Conservation (phyloP, 768 basidiomycete genomes). For the Trametes cinnabarina region DNA sequence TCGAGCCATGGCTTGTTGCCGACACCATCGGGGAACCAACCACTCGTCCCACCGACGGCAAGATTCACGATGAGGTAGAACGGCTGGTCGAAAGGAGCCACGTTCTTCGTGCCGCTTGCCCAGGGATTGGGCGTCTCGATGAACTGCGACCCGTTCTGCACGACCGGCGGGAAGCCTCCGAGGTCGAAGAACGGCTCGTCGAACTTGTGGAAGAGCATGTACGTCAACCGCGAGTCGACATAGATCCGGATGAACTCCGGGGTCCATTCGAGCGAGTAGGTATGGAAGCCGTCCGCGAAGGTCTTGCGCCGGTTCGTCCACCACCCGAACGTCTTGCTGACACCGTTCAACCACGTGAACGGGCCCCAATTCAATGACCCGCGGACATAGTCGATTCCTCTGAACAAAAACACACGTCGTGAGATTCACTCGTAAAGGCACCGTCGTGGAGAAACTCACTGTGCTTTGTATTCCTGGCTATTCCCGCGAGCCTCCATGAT, state of each 20-base stretch:
- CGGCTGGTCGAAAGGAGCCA: conserved; percentile 81
- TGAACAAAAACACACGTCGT: conserved; percentile 6
- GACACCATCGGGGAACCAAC: conserved; percentile 88
- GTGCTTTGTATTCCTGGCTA: conserved; percentile 49
- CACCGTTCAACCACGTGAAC: conserved; percentile 40
- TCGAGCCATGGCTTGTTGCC: conserved; percentile 82
- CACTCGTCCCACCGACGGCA: conserved; percentile 84
- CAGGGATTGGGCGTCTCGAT: conserved; percentile 72
- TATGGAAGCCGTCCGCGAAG: conserved; percentile 76
- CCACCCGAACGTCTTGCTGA: conserved; percentile 74
- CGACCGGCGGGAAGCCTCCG: conserved; percentile 63
- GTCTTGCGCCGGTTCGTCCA: conserved; percentile 64
- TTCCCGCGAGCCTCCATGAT: conserved; percentile 55
- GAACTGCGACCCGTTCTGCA: conserved; percentile 57
- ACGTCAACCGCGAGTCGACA: conserved; percentile 76
- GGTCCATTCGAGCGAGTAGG: conserved; percentile 83
- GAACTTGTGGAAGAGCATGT: conserved; percentile 69
- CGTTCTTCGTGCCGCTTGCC: conserved; percentile 60
- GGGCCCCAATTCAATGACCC: conserved; percentile 52
- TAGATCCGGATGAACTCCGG: conserved; percentile 80
- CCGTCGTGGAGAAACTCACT: conserved; percentile 24
- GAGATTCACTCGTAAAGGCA: neutral
- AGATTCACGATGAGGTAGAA: conserved; percentile 87
- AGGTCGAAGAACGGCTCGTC: conserved; percentile 75
- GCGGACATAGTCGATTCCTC: conserved; percentile 43